Evolutionary conservation across 202 grass and related monocot genomes (phyloP), one percentile per base, ranked within the genome.

Genomic region (Sporobolus alterniflorus): DNA sequence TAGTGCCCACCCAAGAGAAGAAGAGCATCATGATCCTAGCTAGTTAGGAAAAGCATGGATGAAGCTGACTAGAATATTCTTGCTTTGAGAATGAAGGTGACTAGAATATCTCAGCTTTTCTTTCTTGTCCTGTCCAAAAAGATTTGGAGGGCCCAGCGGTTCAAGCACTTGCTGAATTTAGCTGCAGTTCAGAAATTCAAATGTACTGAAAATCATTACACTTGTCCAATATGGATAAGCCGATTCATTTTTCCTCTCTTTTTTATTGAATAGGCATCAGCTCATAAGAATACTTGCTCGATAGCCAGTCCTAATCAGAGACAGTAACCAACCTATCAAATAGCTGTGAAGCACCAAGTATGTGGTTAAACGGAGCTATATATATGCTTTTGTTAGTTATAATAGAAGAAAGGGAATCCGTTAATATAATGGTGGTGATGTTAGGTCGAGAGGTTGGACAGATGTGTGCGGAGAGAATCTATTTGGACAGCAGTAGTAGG

Each of bases 381-480:
- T 64, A 11, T 17, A 30, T 56, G 39, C 7, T 65, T 57, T 71
- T 39, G 1, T 33, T 85, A 31, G 71, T 51, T 77, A 81, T 39
- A 39, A 4, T 39, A 50, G 51, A 26, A n/a, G 44, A 80, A 81
- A 28, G 7, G 5, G 20, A 60, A 17, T 13, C 9, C 8, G 10
- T 44, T 13, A 4, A 62, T 62, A 31, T 62, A 62, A 29, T 62
- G 25, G 26, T 12, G 57, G 32, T 78, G 59, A 71, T 82, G 88
- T 86, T 90, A 86, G 88, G 88, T 86, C 66, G 47, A 73, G 59
- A 82, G 12, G 30, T 73, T 89, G 72, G 71, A 71, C 64, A 72
- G 12, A 77, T 44, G 48, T 47, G 56, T 50, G 39, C 51, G 36
- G 34, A 50, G 44, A 68, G 56, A 67, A 71, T 77, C 48, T 72